Evolutionary conservation across 306 rosid species (phyloP).

Genomic region (Citrullus amarus): DNA sequence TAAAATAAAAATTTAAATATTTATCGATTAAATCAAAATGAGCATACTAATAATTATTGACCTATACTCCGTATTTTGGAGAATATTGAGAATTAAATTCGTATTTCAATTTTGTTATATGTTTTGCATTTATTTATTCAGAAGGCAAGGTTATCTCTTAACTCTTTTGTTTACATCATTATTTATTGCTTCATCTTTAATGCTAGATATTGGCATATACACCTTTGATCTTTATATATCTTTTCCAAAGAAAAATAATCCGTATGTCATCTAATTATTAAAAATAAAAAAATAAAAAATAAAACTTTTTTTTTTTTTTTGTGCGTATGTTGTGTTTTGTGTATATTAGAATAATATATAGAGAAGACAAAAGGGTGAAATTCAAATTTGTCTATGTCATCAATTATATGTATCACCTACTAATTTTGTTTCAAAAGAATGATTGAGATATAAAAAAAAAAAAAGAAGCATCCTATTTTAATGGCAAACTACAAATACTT

Average conservation of each 20-base stretch:
- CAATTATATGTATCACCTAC: background rate
- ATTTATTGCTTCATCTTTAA: too few species aligned
- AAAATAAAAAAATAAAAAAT: too few species aligned
- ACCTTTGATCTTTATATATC: background rate
- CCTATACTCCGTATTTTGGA: too few species aligned
- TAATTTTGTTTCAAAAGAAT: background rate
- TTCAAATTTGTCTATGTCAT: background rate
- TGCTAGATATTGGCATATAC: too few species aligned
- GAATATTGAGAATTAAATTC: too few species aligned
- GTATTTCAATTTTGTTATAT: background rate
- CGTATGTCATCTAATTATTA: too few species aligned
- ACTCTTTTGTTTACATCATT: background rate
- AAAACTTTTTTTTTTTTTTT: too few species aligned
- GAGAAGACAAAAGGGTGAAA: background rate
- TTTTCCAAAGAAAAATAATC: too few species aligned
- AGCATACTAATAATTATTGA: too few species aligned
- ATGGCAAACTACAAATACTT: background rate
- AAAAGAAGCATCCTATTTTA: background rate
- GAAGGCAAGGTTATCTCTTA: background rate
- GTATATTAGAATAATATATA: background rate
- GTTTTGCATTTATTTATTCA: background rate
- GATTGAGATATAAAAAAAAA: background rate
- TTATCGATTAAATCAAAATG: too few species aligned
- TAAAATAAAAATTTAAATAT: too few species aligned
- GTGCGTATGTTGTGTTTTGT: too few species aligned